These are phyloP conservation scores for Salix brachista DNA, from an alignment of 345 rosid species.

Conservation along the genomic window DNA sequence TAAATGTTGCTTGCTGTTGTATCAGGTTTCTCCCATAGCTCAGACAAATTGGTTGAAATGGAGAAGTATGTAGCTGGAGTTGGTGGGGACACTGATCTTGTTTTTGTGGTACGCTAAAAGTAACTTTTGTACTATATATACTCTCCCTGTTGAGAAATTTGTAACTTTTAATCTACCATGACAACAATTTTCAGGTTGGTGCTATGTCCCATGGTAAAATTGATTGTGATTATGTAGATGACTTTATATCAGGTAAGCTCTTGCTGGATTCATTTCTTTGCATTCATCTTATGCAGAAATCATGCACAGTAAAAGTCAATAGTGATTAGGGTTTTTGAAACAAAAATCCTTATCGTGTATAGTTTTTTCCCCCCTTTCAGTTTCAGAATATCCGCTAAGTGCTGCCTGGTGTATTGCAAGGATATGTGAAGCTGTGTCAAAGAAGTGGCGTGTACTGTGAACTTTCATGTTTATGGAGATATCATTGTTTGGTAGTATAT, in stretches of 20 bases:
- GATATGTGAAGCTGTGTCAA: conserved; percentile 54
- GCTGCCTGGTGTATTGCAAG: conserved; percentile 82
- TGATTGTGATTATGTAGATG: conserved; percentile 26
- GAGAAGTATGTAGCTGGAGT: conserved; percentile 50
- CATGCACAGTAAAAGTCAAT: neutral
- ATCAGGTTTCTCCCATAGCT: conserved; percentile 80
- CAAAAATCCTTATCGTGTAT: neutral
- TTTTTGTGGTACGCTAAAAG: conserved; percentile 72
- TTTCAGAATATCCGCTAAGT: conserved; percentile 81
- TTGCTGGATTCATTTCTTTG: neutral
- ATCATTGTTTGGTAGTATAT: neutral
- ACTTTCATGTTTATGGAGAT: neutral
- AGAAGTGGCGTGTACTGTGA: conserved; percentile 15
- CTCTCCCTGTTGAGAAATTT: neutral
- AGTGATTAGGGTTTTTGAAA: neutral
- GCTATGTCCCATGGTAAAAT: conserved; percentile 83
- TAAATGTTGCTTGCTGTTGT: conserved; percentile 6
- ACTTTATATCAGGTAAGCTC: conserved; percentile 21
- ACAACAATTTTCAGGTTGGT: conserved; percentile 49
- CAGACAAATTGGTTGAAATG: conserved; percentile 63
- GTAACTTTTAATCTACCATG: neutral
- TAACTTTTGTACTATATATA: neutral
- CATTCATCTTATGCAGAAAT: neutral
- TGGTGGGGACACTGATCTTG: conserved; percentile 52
- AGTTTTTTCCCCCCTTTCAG: conserved; percentile 29